Conservation (phyloP, 257 asterid genomes). For the Fraxinus quadrangulata region DNA sequence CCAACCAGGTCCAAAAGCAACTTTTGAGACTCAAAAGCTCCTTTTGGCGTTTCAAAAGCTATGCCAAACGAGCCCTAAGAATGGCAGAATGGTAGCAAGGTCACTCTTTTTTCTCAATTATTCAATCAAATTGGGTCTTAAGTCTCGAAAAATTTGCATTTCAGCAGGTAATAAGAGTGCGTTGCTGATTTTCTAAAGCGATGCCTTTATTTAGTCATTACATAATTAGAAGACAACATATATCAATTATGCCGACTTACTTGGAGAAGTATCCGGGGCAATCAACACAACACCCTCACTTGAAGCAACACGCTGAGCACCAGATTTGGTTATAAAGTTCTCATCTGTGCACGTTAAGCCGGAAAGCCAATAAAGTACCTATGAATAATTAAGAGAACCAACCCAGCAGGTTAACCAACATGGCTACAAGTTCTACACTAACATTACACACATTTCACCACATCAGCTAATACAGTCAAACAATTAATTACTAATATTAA, state of each 20-base stretch:
- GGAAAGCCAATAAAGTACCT: slow-evolving; percentile 98
- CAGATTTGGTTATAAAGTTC: slow-evolving; percentile 84
- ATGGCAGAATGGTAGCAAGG: not conserved
- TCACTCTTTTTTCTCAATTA: not conserved
- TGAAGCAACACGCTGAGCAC: slow-evolving; percentile 96
- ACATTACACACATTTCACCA: not conserved
- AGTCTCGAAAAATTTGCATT: not conserved
- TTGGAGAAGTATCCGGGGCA: slow-evolving; percentile 89
- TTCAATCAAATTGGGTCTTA: not conserved
- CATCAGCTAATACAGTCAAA: not conserved
- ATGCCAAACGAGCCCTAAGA: too few species aligned
- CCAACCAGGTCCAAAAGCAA: too few species aligned
- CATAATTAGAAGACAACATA: not conserved
- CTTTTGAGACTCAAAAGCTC: too few species aligned
- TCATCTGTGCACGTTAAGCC: slow-evolving; percentile 95
- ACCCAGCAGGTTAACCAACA: not conserved
- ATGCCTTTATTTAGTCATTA: not conserved
- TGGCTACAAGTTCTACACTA: not conserved
- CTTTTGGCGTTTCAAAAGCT: too few species aligned
- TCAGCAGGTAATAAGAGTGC: not conserved
- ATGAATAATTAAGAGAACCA: slow-evolving; percentile 1
- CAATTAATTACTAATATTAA: not conserved
- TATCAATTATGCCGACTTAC: slow-evolving; percentile 41
- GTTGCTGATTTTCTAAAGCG: not conserved
- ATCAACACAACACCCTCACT: slow-evolving; percentile 73